Conservation (phyloP, 2,329 filamentous ascomycete genomes). For the Hymenoscyphus fructigenus region DNA sequence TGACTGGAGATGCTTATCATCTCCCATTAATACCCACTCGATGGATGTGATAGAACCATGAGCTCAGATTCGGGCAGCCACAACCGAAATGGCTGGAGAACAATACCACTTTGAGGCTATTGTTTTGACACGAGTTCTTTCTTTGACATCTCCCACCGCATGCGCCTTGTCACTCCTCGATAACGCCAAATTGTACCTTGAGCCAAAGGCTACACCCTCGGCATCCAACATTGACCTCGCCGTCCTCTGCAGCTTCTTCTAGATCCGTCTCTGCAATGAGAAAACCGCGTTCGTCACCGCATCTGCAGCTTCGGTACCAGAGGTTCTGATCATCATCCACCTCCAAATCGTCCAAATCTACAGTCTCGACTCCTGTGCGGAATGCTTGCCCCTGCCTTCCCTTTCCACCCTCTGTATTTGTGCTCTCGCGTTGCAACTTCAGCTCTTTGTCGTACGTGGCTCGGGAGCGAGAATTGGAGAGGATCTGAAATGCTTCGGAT, state of each 20-base stretch:
- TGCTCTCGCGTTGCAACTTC: conserved; percentile 33
- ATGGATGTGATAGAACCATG: no score
- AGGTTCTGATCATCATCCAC: conserved; percentile 47
- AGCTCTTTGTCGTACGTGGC: conserved; percentile 55
- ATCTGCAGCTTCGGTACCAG: conserved; percentile 62
- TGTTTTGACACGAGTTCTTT: background rate
- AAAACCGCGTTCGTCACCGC: conserved; percentile 62
- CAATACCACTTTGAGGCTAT: background rate
- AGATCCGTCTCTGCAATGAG: conserved; percentile 58
- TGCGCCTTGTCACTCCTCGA: conserved; percentile 37
- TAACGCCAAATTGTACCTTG: conserved; percentile 60
- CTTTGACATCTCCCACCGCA: background rate
- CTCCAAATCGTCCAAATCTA: conserved; percentile 64
- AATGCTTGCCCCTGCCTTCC: conserved; percentile 38
- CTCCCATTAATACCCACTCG: background rate
- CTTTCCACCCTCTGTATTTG: conserved; percentile 16
- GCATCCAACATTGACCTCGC: conserved; percentile 64
- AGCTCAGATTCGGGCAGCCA: background rate
- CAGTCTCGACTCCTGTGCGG: conserved; percentile 59
- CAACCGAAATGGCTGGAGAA: background rate
- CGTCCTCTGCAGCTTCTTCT: conserved; percentile 55
- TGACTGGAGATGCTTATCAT: background rate
- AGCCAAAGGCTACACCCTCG: conserved; percentile 67
- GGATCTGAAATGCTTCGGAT: conserved; percentile 55
- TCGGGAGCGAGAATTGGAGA: conserved; percentile 51